Evolutionary conservation across 192 early-diverging fungal species (phyloP).

Genomic region (Backusella psychrophila): DNA sequence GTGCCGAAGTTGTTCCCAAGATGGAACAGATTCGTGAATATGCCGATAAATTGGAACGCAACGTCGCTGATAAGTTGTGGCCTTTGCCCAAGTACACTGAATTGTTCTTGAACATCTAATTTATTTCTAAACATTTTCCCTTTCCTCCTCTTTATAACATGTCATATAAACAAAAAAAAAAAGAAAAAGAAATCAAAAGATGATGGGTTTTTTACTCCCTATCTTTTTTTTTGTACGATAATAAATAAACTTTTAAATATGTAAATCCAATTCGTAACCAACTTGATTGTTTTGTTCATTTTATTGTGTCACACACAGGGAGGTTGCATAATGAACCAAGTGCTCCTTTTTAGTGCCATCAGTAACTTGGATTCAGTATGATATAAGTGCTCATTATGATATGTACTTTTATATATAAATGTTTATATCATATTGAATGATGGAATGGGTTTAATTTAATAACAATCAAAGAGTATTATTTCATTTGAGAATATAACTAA

Average conservation of each 20-base stretch:
- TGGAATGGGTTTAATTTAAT: not conserved
- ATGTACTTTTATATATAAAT: too few relatives aligned
- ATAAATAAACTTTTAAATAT: not conserved
- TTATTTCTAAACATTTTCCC: not conserved
- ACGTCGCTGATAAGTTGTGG: slow-evolving; percentile 91
- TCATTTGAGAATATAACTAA: not conserved
- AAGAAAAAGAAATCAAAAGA: slow-evolving; percentile 4
- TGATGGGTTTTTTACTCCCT: too few relatives aligned
- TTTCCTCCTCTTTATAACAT: not conserved
- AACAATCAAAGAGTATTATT: not conserved
- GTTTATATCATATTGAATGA: not conserved
- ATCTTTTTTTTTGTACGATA: slow-evolving; percentile 13
- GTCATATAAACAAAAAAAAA: not conserved
- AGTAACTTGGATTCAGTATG: not conserved
- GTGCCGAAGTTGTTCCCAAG: slow-evolving; percentile 58
- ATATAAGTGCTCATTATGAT: too few relatives aligned
- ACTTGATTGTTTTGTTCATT: not conserved
- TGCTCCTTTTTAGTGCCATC: not conserved
- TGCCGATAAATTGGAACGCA: slow-evolving; percentile 74
- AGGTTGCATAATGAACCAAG: not conserved
- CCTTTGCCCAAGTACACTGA: slow-evolving; percentile 97
- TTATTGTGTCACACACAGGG: not conserved
- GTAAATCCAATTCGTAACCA: too few relatives aligned
- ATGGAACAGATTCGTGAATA: slow-evolving; percentile 71
- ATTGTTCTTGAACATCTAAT: slow-evolving; percentile 73